Base-by-base conservation (phyloP, 331 rosid species). In the Cucumis variabilis region DNA sequence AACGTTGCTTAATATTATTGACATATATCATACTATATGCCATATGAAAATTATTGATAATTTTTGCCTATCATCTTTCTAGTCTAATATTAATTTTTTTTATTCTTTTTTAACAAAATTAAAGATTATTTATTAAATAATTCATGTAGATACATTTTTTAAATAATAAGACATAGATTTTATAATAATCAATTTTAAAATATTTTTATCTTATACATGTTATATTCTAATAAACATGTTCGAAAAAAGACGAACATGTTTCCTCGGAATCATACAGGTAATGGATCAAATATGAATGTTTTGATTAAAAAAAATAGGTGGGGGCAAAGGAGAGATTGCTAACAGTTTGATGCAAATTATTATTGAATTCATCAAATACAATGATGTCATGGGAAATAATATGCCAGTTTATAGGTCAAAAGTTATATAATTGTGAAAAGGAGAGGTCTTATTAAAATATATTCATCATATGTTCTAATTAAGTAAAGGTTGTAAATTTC, bases 241-340 rank as follows among this genome's bases (percentile, higher is more conserved):
- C 10, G n/a, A 55, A 51, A 24, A 41, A 78, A 79, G 24, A 24
- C 15, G 12, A 53, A 79, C 68, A 79, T 79, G 68, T 79, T 79
- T 79, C 84, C 68, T 79, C 23, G 17, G 4, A 79, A 14, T 27
- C 84, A 51, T 79, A 53, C 84, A 79, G 84, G 84, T 46, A 51
- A 27, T 53, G 67, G 68, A 79, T 50, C 84, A 27, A 79, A 79
- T 28, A 79, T 9, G 65, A 79, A 79, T 7, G 3, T 76, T 15
- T 53, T 25, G 9, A 51, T 25, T 79, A 51, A 79, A 25, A 44
- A 44, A 1, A 78, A 79, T 25, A 0, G 6, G 16, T 6, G 15
- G 15, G 21, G 11, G 13, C 4, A 77, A 77, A 6, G 13, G 30
- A 21, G 23, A 17, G 58, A 48, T 77, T 24, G 67, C 7, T 17